phyloP scores from a whole-genome alignment of 176 grass and related monocot genomes.

The Thinopyrum elongatum region DNA sequence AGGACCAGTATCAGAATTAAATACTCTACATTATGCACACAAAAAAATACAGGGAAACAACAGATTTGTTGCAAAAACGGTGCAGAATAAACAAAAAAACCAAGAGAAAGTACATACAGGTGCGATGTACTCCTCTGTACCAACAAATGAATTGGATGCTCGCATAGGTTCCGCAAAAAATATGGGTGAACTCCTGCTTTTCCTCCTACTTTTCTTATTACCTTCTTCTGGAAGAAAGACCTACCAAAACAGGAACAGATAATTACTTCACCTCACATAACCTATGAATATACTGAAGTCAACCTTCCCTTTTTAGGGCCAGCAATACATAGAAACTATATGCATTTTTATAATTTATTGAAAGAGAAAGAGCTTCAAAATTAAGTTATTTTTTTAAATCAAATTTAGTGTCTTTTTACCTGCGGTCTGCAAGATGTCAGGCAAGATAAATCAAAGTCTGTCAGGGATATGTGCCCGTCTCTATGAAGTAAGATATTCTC shows the following conservation, averaged over 20 bases:
- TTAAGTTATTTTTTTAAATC: not conserved
- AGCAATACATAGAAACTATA: not conserved
- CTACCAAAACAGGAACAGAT: constrained; percentile 24
- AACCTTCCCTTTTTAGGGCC: not conserved
- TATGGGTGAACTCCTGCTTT: constrained; percentile 55
- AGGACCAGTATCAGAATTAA: not conserved
- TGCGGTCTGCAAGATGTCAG: constrained; percentile 80
- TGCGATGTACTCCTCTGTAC: constrained; percentile 96
- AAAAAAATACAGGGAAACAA: not conserved
- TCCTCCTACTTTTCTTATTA: constrained; percentile 52
- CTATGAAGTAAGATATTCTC: constrained; percentile 87
- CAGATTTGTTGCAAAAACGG: not conserved
- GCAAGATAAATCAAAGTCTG: constrained; percentile 92
- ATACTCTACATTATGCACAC: not conserved
- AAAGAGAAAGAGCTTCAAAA: not conserved
- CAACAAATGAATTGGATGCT: constrained; percentile 97
- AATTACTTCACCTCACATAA: not conserved
- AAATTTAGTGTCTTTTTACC: constrained; percentile 31
- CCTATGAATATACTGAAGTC: not conserved
- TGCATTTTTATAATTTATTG: not conserved
- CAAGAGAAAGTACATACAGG: constrained; percentile 59
- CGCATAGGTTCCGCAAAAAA: constrained; percentile 91
- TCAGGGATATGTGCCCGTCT: constrained; percentile 81
- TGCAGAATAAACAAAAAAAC: not conserved
- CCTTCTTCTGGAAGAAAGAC: constrained; percentile 59